Base-by-base conservation (phyloP, 129 eudicot genomes). In the Pseudognaphalium luteoalbum region DNA sequence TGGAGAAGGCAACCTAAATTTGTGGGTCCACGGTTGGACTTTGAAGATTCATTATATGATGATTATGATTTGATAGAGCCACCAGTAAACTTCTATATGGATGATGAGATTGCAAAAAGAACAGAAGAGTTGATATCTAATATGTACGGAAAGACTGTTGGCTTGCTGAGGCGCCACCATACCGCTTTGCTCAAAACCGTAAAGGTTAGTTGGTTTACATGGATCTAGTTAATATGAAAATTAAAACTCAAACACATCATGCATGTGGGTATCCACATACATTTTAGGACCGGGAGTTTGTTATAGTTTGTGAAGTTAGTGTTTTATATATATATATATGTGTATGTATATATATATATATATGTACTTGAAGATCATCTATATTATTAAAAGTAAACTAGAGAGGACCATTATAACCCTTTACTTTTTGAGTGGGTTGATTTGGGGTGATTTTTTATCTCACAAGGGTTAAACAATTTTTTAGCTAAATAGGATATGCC, bases 121-220 rank as follows among this genome's bases (percentile, higher is more conserved):
- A 88, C 92, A 7, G 98, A 93, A 86, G 78, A 83, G 19, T 80
- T 93, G 82, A 71, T 93, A 69, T 81, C 58, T 12, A 84, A 84
- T 35, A 90, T 81, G 96, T 93, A 93, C 64, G 81, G 83, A 50
- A 88, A 84, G 83, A 93, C 97, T 0, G 88, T 87, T 76, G 73
- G 65, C 65, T 74, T 93, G 41, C 81, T 93, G 56, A 83, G 85
- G 80, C 86, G 76, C 72, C 97, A 93, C 63, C 83, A 87, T 81
- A 88, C 98, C n/a, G 98, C 98, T 78, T 86, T 93, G 82, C 89
- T 93, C n/a, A 93, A 93, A 83, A 85, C 90, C 34, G 86, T 90
- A 4, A 93, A 93, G 98, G 98, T 93, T 47, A 11, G 54, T 47
- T 47, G n/a, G 16, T 47, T 47, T 14, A 47, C 54, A 20, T 59